A percentile compares a stretch with the other conserved stretches of the same genome.
Evolutionary conservation across 495 filamentous ascomycete genomes (phyloP).

Genomic region (Cenococcum geophilum): DNA sequence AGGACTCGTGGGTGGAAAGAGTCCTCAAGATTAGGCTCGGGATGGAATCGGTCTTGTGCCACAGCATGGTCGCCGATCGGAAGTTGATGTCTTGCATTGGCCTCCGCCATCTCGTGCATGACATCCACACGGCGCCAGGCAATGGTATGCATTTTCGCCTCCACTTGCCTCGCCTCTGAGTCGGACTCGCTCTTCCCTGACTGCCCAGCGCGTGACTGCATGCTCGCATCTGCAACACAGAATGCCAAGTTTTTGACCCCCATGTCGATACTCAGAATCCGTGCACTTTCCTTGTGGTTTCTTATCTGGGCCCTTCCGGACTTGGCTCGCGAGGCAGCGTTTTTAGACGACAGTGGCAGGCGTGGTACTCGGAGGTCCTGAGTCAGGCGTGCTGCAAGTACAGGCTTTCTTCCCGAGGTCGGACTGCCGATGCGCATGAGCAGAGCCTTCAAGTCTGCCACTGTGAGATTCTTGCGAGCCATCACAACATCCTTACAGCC

Average conservation of each 20-base stretch:
- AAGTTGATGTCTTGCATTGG: neutral
- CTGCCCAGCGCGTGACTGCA: neutral
- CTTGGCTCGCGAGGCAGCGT: neutral
- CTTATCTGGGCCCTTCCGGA: neutral
- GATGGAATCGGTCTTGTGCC: neutral
- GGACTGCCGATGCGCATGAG: conserved; percentile 3
- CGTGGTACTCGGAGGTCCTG: conserved; percentile 1
- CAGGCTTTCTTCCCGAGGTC: neutral
- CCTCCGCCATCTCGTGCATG: conserved; percentile 10
- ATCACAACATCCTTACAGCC: neutral
- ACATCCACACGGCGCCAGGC: conserved; percentile 27
- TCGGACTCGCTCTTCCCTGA: neutral
- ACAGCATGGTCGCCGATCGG: neutral
- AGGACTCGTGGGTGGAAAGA: conserved; percentile 54
- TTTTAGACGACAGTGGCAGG: neutral
- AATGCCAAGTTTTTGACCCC: conserved; percentile 81
- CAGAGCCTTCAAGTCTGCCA: conserved; percentile 1
- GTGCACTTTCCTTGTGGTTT: neutral
- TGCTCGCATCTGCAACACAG: conserved; percentile 49
- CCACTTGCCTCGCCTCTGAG: neutral
- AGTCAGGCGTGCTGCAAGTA: conserved; percentile 3
- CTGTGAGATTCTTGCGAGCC: neutral
- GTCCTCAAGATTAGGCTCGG: conserved; percentile 28
- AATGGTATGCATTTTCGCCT: conserved; percentile 9
- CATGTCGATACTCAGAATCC: conserved; percentile 79